Conservation (phyloP, 495 filamentous ascomycete genomes). For the Pyrenula aspistea region DNA sequence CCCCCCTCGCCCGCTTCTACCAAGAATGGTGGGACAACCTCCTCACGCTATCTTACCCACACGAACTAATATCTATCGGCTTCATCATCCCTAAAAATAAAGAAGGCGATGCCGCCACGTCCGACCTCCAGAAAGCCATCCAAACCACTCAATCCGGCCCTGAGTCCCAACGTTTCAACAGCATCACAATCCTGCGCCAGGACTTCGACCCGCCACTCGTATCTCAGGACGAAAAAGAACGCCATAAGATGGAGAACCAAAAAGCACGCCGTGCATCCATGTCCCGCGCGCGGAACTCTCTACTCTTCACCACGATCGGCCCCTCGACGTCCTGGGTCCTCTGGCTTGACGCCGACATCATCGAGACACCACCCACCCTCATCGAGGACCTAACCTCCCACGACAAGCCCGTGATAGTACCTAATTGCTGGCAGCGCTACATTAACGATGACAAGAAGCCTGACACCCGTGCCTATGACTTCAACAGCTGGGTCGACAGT, state of each 20-base stretch:
- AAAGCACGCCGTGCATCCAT: slow-evolving; percentile 79
- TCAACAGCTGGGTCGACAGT: slow-evolving; percentile 93
- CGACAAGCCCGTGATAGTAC: slow-evolving; percentile 78
- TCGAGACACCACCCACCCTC: slow-evolving; percentile 74
- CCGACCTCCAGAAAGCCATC: slow-evolving; percentile 72
- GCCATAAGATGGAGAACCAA: slow-evolving; percentile 83
- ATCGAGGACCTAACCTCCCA: slow-evolving; percentile 89
- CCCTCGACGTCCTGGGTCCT: slow-evolving; percentile 92
- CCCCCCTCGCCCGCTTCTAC: slow-evolving; percentile 87
- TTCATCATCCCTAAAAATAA: slow-evolving; percentile 90
- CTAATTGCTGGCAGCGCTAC: slow-evolving; percentile 91
- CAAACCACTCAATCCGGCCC: slow-evolving; percentile 69
- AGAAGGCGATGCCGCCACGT: slow-evolving; percentile 74
- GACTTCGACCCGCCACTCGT: slow-evolving; percentile 77
- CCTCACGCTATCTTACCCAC: slow-evolving; percentile 72
- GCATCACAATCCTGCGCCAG: slow-evolving; percentile 86
- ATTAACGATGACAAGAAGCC: slow-evolving; percentile 57
- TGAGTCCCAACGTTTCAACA: slow-evolving; percentile 72
- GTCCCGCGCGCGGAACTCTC: slow-evolving; percentile 82
- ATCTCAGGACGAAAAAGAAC: slow-evolving; percentile 75
- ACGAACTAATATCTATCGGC: slow-evolving; percentile 86
- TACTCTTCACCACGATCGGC: slow-evolving; percentile 94
- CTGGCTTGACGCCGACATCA: slow-evolving; percentile 87
- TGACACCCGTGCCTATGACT: slow-evolving; percentile 82
- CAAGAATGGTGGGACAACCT: slow-evolving; percentile 92